Percentiles rank a stretch among this genome's conserved stretches.
Evolutionary conservation across 805 yeast genomes (phyloP).

Genomic region (Tetrapisispora pingtungensis): DNA sequence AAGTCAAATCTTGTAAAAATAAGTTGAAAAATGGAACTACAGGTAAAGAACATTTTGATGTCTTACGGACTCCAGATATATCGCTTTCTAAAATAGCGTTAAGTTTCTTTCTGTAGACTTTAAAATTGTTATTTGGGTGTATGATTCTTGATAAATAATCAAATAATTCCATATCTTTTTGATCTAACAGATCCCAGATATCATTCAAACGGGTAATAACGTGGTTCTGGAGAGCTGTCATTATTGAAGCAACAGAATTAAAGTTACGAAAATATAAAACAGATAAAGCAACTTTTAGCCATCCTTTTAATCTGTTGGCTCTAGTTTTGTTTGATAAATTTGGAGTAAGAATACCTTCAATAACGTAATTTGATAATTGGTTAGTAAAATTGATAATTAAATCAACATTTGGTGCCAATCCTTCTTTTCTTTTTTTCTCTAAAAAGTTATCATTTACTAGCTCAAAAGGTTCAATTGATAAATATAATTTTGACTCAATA

Average conservation of each 20-base stretch:
- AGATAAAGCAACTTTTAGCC: conserved; percentile 68
- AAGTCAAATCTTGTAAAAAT: conserved; percentile 69
- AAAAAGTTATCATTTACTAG: conserved; percentile 55
- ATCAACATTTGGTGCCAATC: conserved; percentile 54
- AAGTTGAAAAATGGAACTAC: conserved; percentile 69
- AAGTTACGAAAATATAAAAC: conserved; percentile 65
- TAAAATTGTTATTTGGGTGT: conserved; percentile 67
- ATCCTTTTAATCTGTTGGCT: conserved; percentile 45
- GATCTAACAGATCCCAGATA: conserved; percentile 49
- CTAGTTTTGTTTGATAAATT: conserved; percentile 38
- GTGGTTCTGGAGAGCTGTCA: conserved; percentile 67
- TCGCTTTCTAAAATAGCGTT: conserved; percentile 41
- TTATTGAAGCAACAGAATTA: conserved; percentile 69
- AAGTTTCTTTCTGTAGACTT: conserved; percentile 54
- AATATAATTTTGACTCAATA: conserved; percentile 57
- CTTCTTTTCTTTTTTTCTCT: conserved; percentile 46
- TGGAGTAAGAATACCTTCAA: conserved; percentile 57
- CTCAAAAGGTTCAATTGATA: conserved; percentile 55
- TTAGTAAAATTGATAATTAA: conserved; percentile 60
- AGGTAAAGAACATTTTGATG: conserved; percentile 35
- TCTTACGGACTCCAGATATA: conserved; percentile 4
- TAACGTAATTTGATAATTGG: conserved; percentile 58
- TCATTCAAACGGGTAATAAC: conserved; percentile 51
- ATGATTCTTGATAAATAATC: conserved; percentile 56
- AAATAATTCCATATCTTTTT: conserved; percentile 51